phyloP scores from a whole-genome alignment of 768 basidiomycete species.

The Daedaleopsis nitida region DNA sequence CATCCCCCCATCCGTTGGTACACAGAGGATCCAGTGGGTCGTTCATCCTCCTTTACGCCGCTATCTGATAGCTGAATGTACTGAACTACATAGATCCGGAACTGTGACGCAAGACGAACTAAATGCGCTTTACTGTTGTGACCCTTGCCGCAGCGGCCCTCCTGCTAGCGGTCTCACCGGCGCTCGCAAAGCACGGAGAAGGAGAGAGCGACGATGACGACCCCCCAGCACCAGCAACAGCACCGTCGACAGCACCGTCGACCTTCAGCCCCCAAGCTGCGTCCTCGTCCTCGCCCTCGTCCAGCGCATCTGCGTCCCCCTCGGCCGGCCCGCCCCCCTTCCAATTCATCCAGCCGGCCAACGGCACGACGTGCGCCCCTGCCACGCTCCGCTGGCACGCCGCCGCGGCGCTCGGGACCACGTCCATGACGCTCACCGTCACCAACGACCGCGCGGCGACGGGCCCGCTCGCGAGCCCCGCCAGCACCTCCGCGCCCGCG shows the following conservation, averaged over 20 bases:
- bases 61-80: background rate
- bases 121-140: background rate
- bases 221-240: background rate
- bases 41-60: background rate
- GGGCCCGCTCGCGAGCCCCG: background rate
- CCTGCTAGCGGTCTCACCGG: background rate
- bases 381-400: constrained; percentile 32
- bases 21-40: background rate
- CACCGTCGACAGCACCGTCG: background rate
- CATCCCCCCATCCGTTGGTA: background rate
- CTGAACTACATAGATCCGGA: background rate
- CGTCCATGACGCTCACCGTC: constrained; percentile 28
- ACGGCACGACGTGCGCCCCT: constrained; percentile 33
- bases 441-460: constrained; percentile 21
- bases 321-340: constrained; percentile 18
- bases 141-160: background rate
- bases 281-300: background rate
- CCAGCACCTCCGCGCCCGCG: background rate
- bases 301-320: constrained; percentile 3
- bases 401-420: constrained; percentile 1
- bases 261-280: background rate
- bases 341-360: constrained; percentile 27
- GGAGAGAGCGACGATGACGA: constrained; percentile 10
- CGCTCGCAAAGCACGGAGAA: constrained; percentile 11
- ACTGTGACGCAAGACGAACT: background rate